Base-by-base conservation (phyloP, 768 basidiomycete species). In the Pleurotus ostreatus region DNA sequence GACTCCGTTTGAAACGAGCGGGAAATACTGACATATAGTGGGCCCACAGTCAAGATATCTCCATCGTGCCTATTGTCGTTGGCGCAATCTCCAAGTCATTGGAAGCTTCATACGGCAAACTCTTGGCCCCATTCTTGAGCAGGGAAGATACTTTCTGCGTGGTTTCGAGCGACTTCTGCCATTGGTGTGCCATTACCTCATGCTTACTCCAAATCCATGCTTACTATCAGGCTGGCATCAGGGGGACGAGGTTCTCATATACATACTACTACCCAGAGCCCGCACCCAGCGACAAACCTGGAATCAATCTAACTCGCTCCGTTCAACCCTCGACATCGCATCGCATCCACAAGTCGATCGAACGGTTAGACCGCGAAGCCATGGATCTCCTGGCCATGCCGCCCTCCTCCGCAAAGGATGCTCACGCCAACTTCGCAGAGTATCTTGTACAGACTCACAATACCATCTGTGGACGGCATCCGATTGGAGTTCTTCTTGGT, bases 401-500 rank as follows among this genome's bases (percentile, higher is more conserved):
- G 4, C 77, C 82, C 2, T 70, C 70, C n/a, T 76, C 73, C 26
- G 82, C 82, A 0, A 68, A 67, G 6, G 69, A 75, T 23, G 82
- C 87, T 0, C 91, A 93, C 62, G 59, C 59, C 3, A 67, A 74
- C 18, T 95, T 94, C 64, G 74, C 82, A 1, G 72, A 75, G 5
- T 94, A 94, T 67, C 78, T 93, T 1, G 66, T 73, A 11, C 72
- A 76, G 57, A 95, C 92, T 34, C 83, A 87, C 72, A 99, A 99
- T 72, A 98, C 97, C 0, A 97, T 99, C 45, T 99, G 97, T 66
- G 97, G 97, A 2, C 79, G 97, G 39, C 94, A 98, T 64, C 94
- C 97, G 1, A 98, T 99, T 51, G 92, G 94, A 0, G 91, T 98
- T 4, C 74, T 99, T 2, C 75, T 98, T 13, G 91, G 91, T 0